A percentile compares a stretch with the other conserved stretches of the same genome.
phyloP scores from a whole-genome alignment of 2,329 filamentous ascomycete species.

The Aureobasidium sp. region DNA sequence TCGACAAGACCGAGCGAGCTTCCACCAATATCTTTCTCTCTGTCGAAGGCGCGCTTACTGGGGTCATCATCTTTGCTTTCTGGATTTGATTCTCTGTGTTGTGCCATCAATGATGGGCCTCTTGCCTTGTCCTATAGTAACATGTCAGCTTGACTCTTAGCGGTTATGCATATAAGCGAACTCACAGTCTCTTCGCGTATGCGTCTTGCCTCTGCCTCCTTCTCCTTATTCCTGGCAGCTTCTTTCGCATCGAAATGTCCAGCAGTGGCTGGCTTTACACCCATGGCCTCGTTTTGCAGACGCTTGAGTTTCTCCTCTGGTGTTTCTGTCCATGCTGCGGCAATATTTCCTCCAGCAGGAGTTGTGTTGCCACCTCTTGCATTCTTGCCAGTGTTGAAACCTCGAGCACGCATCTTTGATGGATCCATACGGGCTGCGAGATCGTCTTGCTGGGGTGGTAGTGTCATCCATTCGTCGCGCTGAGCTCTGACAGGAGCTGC shows the following conservation, averaged over 20 bases:
- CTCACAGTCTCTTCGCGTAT: conserved; percentile 55
- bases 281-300: conserved; percentile 70
- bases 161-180: conserved; percentile 18
- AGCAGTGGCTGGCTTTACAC: conserved; percentile 9
- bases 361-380: conserved; percentile 39
- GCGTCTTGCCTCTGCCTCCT: conserved; percentile 41
- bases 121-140: conserved; percentile 33
- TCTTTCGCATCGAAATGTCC: conserved; percentile 4
- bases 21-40: conserved; percentile 87
- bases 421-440: conserved; percentile 63
- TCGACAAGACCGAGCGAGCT: conserved; percentile 59
- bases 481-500: conserved; percentile 36
- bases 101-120: conserved; percentile 35
- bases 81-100: conserved; percentile 39
- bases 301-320: conserved; percentile 78
- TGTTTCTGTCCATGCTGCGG: conserved; percentile 81
- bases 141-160: conserved; percentile 13
- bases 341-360: conserved; percentile 26
- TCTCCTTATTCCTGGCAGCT: conserved; percentile 26
- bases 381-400: conserved; percentile 68
- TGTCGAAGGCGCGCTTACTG: conserved; percentile 79
- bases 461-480: conserved; percentile 63
- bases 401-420: conserved; percentile 72
- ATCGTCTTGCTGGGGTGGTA: conserved; percentile 44
- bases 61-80: conserved; percentile 79